Base-by-base conservation (phyloP, 1,139 yeast genomes). In the Taphrina deformans region DNA sequence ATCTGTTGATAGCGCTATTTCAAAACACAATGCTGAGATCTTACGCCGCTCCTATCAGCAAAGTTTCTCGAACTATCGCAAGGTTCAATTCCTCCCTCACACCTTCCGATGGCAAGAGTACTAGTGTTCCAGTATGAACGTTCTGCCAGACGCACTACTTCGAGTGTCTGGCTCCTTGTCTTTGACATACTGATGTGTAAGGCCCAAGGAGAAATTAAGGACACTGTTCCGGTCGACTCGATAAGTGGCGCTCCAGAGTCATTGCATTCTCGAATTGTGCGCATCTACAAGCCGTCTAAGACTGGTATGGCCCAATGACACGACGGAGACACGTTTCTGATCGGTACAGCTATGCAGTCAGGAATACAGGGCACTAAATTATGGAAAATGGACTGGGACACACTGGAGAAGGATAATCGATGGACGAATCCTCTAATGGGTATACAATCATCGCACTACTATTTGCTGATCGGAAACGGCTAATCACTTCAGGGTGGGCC, bases 301-400 rank as follows among this genome's bases (percentile, higher is more conserved):
- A 82, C 91, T 12, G 95, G 58, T 53, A 21, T 6, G 31, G 12
- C n/a, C n/a, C n/a, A n/a, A n/a, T n/a, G n/a, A n/a, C n/a, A n/a
- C n/a, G n/a, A n/a, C n/a, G n/a, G 21, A n/a, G n/a, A n/a, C n/a
- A n/a, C n/a, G n/a, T n/a, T 31, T 2, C 27, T 35, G 45, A 33
- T 18, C 16, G 16, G 7, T 31, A 18, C 38, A 35, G 63, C 96
- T 51, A 89, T 95, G 35, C 96, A 89, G 78, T 84, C 89, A 50
- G 89, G 92, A 16, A 72, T 72, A 26, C 74, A 72, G 67, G 78
- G 77, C 24, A 75, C 80, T 56, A 70, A 72, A 69, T 78, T 77
- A 71, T 89, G 96, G 96, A 84, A 84, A 73, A 74, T 89, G 69
- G 96, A 89, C 77, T 89, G 95, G 93, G 96, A 89, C 73, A 83